Percentiles rank a stretch among this genome's conserved stretches.
phyloP scores from a whole-genome alignment of 202 grass and related monocot species.

The Dendrocalamus latiflorus region DNA sequence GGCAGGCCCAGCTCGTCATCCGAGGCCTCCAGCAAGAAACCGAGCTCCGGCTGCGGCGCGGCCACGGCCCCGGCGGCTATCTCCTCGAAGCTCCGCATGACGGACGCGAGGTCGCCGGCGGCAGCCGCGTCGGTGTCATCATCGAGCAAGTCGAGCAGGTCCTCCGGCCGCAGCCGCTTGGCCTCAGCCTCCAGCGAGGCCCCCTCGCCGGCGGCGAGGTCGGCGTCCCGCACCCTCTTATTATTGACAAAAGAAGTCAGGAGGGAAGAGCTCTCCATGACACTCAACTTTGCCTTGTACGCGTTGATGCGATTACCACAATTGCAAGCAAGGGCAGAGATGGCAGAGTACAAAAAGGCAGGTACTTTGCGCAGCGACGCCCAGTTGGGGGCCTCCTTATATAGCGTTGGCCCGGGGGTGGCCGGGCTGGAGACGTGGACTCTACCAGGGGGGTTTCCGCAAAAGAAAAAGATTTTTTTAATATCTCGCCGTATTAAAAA shows the following conservation, averaged over 20 bases:
- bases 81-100: constrained; percentile 91
- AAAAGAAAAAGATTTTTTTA: neutral
- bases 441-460: neutral
- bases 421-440: neutral
- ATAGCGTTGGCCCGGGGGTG: constrained; percentile 34
- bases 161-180: constrained; percentile 44
- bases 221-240: constrained; percentile 39
- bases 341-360: constrained; percentile 29
- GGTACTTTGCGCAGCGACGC: constrained; percentile 52
- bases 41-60: constrained; percentile 47
- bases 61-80: constrained; percentile 24
- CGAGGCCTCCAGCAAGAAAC: constrained; percentile 81
- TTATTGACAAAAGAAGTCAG: neutral
- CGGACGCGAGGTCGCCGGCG: constrained; percentile 65
- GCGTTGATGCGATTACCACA: neutral
- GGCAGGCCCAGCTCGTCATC: constrained; percentile 95
- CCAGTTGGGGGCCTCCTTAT: constrained; percentile 44
- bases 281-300: neutral
- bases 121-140: constrained; percentile 40
- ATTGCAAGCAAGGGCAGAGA: neutral
- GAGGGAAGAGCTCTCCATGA: constrained; percentile 17
- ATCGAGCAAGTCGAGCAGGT: constrained; percentile 56
- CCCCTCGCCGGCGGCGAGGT: neutral
- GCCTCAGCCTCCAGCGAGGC: neutral
- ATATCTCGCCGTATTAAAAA: too few relatives aligned